Conservation (phyloP, 805 yeast species). For the Metschnikowia peoriensis region DNA sequence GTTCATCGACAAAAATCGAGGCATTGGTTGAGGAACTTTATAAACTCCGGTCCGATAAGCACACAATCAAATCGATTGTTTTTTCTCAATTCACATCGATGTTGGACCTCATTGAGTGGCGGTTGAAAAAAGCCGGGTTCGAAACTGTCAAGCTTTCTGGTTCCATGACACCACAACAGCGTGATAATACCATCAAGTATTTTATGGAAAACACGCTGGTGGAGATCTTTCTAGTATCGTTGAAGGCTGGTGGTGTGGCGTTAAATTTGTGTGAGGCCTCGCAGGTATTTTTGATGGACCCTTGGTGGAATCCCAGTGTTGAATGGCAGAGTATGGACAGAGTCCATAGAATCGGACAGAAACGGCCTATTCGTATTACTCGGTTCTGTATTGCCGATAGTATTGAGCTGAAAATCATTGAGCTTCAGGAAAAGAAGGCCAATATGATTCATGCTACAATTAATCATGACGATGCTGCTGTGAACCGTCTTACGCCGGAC, state of each 20-base stretch:
- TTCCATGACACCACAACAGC: conserved; percentile 92
- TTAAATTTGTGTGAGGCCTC: conserved; percentile 94
- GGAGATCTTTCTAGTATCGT: conserved; percentile 89
- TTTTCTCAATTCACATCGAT: conserved; percentile 96
- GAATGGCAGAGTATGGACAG: conserved; percentile 99
- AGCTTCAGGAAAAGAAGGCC: conserved; percentile 95
- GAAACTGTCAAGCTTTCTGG: conserved; percentile 94
- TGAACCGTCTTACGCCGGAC: conserved; percentile 83
- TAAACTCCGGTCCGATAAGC: conserved; percentile 77
- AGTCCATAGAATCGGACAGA: conserved; percentile 96
- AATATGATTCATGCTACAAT: conserved; percentile 97
- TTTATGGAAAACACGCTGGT: conserved; percentile 92
- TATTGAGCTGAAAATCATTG: conserved; percentile 93
- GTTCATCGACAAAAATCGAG: conserved; percentile 93
- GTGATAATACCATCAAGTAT: conserved; percentile 86
- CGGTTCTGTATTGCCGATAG: conserved; percentile 94
- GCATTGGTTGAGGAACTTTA: conserved; percentile 93
- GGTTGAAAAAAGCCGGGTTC: conserved; percentile 92
- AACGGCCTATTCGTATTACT: conserved; percentile 88
- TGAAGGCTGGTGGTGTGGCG: conserved; percentile 99
- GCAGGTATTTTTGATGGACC: conserved; percentile 92
- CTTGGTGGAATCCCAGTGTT: conserved; percentile 99
- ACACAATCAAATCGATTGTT: conserved; percentile 92
- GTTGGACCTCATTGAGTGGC: conserved; percentile 95
- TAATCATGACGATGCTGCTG: conserved; percentile 88